These are phyloP conservation scores for Datura wrightii DNA, from an alignment of 257 asterid genomes.

Conservation along the genomic window DNA sequence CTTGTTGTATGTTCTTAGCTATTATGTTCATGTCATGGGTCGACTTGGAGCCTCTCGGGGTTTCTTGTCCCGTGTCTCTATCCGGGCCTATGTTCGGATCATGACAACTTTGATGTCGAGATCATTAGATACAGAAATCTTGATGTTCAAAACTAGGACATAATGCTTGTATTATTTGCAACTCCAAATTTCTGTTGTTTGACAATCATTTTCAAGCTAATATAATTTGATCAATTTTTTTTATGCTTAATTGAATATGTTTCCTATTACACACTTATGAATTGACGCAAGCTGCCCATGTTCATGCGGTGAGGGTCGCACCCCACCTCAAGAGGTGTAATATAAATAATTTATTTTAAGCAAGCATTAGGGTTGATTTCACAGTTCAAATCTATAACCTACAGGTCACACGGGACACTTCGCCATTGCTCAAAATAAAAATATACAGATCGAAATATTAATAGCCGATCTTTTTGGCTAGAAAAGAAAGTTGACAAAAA, in stretches of 20 bases:
- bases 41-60: no score
- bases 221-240: neutral
- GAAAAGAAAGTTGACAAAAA: neutral
- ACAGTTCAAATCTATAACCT: neutral
- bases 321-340: neutral
- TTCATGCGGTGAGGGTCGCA: neutral
- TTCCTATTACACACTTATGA: neutral
- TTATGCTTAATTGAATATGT: neutral
- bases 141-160: neutral
- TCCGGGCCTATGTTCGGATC: no score
- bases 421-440: neutral
- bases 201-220: neutral
- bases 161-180: neutral
- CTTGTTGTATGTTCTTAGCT: no score
- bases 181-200: neutral
- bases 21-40: no score
- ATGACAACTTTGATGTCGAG: slow-evolving; percentile 59
- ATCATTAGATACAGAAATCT: slow-evolving; percentile 54
- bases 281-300: neutral
- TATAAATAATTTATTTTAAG: neutral
- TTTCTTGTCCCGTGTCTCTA: no score
- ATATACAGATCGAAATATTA: neutral
- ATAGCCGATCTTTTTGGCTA: neutral
- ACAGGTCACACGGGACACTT: neutral
- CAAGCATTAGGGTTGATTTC: neutral